Conservation (phyloP, 2,329 filamentous ascomycete genomes). For the Calonectria multiphialidica region DNA sequence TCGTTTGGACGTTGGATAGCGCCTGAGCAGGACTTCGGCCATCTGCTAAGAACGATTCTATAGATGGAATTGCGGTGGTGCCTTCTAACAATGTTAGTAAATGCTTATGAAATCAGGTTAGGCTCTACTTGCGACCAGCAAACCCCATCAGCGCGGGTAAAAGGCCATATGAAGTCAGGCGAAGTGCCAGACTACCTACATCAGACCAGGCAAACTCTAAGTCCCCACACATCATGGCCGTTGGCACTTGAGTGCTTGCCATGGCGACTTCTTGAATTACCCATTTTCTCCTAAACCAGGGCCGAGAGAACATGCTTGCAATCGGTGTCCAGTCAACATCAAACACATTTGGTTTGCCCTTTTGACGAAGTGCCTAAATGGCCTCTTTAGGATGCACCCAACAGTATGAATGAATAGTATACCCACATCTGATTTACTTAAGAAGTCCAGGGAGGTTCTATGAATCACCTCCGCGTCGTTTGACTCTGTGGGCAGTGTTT, state of each 20-base stretch:
- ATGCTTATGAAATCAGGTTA: background rate
- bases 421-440: background rate
- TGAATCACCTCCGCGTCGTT: background rate
- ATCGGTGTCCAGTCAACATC: constrained; percentile 7
- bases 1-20: background rate
- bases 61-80: background rate
- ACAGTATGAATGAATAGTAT: background rate
- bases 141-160: background rate
- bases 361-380: background rate
- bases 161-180: background rate
- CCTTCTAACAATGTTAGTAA: background rate
- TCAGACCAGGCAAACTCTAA: constrained; percentile 4
- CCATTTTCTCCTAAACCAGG: constrained; percentile 19
- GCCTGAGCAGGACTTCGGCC: background rate
- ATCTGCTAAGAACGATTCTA: background rate
- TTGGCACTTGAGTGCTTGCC: background rate
- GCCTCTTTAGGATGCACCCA: background rate
- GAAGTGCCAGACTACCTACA: background rate
- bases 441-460: background rate
- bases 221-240: constrained; percentile 3
- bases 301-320: background rate
- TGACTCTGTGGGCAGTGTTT: background rate
- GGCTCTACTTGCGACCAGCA: background rate
- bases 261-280: constrained; percentile 10
- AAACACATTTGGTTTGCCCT: constrained; percentile 4